These are phyloP conservation scores for Sporothrix brasiliensis DNA, from an alignment of 2,329 filamentous ascomycete species.

Conservation along the genomic window DNA sequence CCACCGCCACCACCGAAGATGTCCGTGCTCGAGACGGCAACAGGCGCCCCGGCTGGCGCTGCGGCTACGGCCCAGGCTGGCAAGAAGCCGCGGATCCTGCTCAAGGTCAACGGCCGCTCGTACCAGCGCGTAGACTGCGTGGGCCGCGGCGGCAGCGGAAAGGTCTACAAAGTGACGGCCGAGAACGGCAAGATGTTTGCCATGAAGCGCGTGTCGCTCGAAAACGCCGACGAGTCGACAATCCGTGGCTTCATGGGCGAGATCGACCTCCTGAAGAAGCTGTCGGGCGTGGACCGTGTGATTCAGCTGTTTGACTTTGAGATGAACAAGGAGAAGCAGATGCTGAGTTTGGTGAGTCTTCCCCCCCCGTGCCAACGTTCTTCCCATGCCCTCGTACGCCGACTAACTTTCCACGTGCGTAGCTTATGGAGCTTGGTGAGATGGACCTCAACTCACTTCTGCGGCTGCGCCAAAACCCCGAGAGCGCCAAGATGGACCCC, in stretches of 20 bases:
- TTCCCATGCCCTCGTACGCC: neutral
- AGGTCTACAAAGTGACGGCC: slow-evolving; percentile 94
- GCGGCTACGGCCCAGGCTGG: slow-evolving; percentile 69
- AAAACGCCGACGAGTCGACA: slow-evolving; percentile 82
- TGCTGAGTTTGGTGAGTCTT: slow-evolving; percentile 74
- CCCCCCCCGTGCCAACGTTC: no score
- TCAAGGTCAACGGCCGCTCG: slow-evolving; percentile 86
- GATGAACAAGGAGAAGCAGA: slow-evolving; percentile 87
- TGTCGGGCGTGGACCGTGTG: slow-evolving; percentile 84
- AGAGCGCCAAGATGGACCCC: slow-evolving; percentile 77
- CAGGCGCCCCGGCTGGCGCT: slow-evolving; percentile 76
- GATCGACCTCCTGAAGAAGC: slow-evolving; percentile 83
- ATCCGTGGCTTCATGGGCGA: slow-evolving; percentile 91
- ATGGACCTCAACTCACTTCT: slow-evolving; percentile 88
- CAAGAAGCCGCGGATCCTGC: slow-evolving; percentile 76
- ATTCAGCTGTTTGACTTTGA: slow-evolving; percentile 91
- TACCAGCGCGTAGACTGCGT: slow-evolving; percentile 90
- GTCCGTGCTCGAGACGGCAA: slow-evolving; percentile 91
- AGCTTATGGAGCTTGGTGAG: slow-evolving; percentile 98
- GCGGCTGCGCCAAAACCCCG: slow-evolving; percentile 69
- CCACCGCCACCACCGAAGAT: slow-evolving; percentile 84
- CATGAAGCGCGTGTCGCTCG: slow-evolving; percentile 87
- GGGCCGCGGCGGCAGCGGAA: slow-evolving; percentile 87
- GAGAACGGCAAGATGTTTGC: slow-evolving; percentile 97
- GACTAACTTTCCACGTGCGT: neutral